These are phyloP conservation scores for Leishmania turanica DNA, from an alignment of 208 protist species.

Conservation along the genomic window DNA sequence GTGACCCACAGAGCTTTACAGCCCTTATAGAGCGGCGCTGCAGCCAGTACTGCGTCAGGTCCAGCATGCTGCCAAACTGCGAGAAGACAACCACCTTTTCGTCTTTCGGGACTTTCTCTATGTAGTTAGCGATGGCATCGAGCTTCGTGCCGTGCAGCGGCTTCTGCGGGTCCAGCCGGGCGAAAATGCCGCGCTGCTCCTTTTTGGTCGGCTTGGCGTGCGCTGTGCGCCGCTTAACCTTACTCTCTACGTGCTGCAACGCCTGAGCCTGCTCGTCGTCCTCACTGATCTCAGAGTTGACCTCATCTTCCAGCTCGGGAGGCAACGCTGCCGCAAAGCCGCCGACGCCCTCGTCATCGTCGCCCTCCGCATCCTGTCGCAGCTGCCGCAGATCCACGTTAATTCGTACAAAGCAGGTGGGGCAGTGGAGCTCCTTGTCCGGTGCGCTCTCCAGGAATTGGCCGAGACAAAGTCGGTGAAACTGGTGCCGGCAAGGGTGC, in stretches of 20 bases:
- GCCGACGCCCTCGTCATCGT: slow-evolving; percentile 52
- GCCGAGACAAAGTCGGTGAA: slow-evolving; percentile 84
- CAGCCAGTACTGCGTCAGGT: slow-evolving; percentile 93
- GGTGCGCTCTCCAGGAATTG: slow-evolving; percentile 89
- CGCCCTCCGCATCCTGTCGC: slow-evolving; percentile 50
- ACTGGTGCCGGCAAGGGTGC: slow-evolving; percentile 80
- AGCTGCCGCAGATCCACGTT: slow-evolving; percentile 87
- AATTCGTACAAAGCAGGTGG: slow-evolving; percentile 85
- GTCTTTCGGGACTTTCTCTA: slow-evolving; percentile 59
- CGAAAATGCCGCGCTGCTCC: slow-evolving; percentile 60
- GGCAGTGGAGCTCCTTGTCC: slow-evolving; percentile 79
- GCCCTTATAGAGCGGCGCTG: slow-evolving; percentile 70
- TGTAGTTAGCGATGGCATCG: slow-evolving; percentile 87
- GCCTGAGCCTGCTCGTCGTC: slow-evolving; percentile 14
- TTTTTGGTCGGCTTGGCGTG: slow-evolving; percentile 34
- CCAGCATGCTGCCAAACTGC: slow-evolving; percentile 97
- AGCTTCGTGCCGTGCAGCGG: slow-evolving; percentile 91
- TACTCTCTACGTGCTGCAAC: slow-evolving; percentile 9
- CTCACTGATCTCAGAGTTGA: slow-evolving; percentile 11
- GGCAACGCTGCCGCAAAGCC: slow-evolving; percentile 61
- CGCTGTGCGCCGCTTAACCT: neutral
- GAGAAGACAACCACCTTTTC: slow-evolving; percentile 95
- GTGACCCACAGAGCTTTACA: slow-evolving; percentile 91
- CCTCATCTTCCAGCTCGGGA: slow-evolving; percentile 68
- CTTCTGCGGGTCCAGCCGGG: slow-evolving; percentile 73